phyloP scores from a whole-genome alignment of 495 filamentous ascomycete genomes.

The Antarctomyces pellizariae region DNA sequence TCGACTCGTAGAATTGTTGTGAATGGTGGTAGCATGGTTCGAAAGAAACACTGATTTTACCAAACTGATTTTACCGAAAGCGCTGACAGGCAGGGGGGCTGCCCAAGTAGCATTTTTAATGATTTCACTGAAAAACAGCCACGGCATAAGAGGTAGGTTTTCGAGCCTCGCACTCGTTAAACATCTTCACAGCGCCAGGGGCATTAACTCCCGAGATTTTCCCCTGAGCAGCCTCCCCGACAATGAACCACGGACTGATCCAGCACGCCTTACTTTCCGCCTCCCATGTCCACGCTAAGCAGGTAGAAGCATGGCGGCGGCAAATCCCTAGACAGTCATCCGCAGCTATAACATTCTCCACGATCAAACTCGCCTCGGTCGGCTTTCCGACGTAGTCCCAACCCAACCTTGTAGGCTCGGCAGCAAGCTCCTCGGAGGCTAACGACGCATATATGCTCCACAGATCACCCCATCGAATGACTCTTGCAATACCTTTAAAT shows the following conservation, averaged over 20 bases:
- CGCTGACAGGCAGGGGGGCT: no score
- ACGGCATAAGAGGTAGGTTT: no score
- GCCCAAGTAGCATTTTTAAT: no score
- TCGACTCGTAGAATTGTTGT: no score
- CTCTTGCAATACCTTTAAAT: slow-evolving; percentile 14
- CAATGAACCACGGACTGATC: slow-evolving; percentile 20
- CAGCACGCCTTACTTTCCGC: slow-evolving; percentile 12
- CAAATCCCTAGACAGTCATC: slow-evolving; percentile 16
- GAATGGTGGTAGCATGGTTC: no score
- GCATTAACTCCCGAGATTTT: slow-evolving; percentile 15
- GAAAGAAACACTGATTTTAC: no score
- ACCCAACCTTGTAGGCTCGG: slow-evolving; percentile 11
- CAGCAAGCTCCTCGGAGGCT: slow-evolving; percentile 12
- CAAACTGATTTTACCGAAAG: no score
- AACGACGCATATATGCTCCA: slow-evolving; percentile 16
- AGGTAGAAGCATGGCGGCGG: slow-evolving; percentile 8
- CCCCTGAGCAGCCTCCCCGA: slow-evolving; percentile 16
- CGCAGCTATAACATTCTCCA: slow-evolving; percentile 11
- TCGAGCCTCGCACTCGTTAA: no score
- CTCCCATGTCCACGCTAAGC: slow-evolving; percentile 24
- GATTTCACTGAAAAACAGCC: no score
- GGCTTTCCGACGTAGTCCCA: slow-evolving; percentile 18
- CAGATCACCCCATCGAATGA: slow-evolving; percentile 18
- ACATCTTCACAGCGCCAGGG: no score
- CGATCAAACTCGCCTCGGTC: slow-evolving; percentile 14